These are phyloP conservation scores for Daldinia sp. DNA, from an alignment of 2,329 filamentous ascomycete genomes.

Conservation along the genomic window DNA sequence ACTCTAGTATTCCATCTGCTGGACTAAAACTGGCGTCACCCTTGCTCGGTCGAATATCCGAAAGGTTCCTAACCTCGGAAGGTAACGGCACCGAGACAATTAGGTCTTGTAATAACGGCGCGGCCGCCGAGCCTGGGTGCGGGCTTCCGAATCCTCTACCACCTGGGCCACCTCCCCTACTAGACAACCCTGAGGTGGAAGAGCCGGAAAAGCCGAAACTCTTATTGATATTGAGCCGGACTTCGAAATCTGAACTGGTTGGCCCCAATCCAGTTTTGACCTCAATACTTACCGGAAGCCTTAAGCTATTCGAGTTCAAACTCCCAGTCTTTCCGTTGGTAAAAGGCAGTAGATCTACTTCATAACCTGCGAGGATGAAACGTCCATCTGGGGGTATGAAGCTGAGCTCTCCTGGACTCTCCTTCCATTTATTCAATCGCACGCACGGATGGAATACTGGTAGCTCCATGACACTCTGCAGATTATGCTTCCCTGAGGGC, in stretches of 20 bases:
- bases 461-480: conserved; percentile 79
- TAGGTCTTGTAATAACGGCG: conserved; percentile 77
- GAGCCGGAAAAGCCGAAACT: conserved; percentile 60
- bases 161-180: conserved; percentile 52
- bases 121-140: conserved; percentile 62
- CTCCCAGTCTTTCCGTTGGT: conserved; percentile 64
- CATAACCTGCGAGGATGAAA: conserved; percentile 93
- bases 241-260: conserved; percentile 85
- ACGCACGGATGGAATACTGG: conserved; percentile 98
- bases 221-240: conserved; percentile 76
- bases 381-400: conserved; percentile 95
- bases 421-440: conserved; percentile 86
- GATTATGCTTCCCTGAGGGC: conserved; percentile 79
- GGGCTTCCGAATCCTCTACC: conserved; percentile 55
- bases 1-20: conserved; percentile 77
- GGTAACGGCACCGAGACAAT: conserved; percentile 82
- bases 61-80: conserved; percentile 79
- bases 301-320: conserved; percentile 69
- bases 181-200: conserved; percentile 50
- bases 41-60: conserved; percentile 79
- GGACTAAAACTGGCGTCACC: conserved; percentile 86
- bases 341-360: conserved; percentile 86
- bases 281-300: conserved; percentile 82
- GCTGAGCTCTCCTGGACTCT: conserved; percentile 88
- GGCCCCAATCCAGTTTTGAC: conserved; percentile 81